Evolutionary conservation across 345 rosid species (phyloP), one percentile per base, ranked within the genome.

Genomic region (Lepidium africanum): DNA sequence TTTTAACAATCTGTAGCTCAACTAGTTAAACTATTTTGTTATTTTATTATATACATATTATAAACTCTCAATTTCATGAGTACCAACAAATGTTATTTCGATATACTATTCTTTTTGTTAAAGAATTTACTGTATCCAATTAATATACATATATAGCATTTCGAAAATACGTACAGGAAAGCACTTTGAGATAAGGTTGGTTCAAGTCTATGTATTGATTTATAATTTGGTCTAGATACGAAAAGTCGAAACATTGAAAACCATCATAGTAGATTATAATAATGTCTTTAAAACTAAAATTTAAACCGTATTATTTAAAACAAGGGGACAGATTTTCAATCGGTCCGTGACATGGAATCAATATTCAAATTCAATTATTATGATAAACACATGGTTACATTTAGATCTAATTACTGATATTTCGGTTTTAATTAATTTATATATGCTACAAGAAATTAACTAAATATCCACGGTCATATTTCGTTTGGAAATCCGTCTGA

Each of bases 201-300:
- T 33, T 67, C 36, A 42, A 42, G 63, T 42, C 63, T 67, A 12
- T 67, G 55, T 43, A 38, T 64, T 67, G 36, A 67, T 6, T 35
- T 55, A 19, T 55, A 35, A 43, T 67, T 45, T 12, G 9, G 42
- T 56, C 46, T 67, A 56, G 45, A 63, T 16, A 21, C 54, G 17
- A 21, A 67, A 56, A 56, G 72, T 46, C 72, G 27, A 45, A 36
- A 56, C 72, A 14, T 56, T 67, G 56, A 67, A 43, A 65, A 67
- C 14, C 64, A 56, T 67, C 9, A 16, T 56, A 54, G 47, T 56
- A 37, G 71, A 53, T 33, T 55, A 32, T 33, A 35, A 45, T 55
- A 45, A 54, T 32, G 56, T 54, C 54, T 4, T 55, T 55, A 55
- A 21, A 45, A 19, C 9, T 3, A 10, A 13, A 6, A n/a, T 9